A percentile compares a stretch with the other conserved stretches of the same genome.
phyloP scores from a whole-genome alignment of 805 yeast genomes.

The Sporopachydermia lactativora region DNA sequence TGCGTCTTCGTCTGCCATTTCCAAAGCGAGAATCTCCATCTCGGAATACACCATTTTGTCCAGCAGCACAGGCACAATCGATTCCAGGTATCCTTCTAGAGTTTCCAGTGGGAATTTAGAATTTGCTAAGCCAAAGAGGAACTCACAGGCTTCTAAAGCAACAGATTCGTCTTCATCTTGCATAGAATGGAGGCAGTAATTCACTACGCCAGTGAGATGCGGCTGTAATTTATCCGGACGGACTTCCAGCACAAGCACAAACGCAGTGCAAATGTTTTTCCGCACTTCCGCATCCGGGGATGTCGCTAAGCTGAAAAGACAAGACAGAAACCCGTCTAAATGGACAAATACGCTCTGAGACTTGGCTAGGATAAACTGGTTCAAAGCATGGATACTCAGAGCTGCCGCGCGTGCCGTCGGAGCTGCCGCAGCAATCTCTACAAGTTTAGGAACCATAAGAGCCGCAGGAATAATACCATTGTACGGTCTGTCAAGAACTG shows the following conservation, averaged over 20 bases:
- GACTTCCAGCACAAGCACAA: slow-evolving; percentile 54
- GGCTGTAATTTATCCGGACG: slow-evolving; percentile 71
- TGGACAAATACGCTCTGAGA: slow-evolving; percentile 50
- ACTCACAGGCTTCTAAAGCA: slow-evolving; percentile 88
- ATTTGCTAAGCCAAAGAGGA: slow-evolving; percentile 58
- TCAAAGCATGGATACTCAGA: slow-evolving; percentile 55
- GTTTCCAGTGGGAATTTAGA: slow-evolving; percentile 36
- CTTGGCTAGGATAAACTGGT: slow-evolving; percentile 57
- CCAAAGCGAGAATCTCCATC: slow-evolving; percentile 55
- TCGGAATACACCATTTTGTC: slow-evolving; percentile 81
- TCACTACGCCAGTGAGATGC: slow-evolving; percentile 75
- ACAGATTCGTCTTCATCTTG: slow-evolving; percentile 54
- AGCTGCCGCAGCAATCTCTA: slow-evolving; percentile 30
- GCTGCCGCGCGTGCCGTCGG: slow-evolving; percentile 34
- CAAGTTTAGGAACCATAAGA: slow-evolving; percentile 49
- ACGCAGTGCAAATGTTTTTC: slow-evolving; percentile 64
- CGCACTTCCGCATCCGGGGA: slow-evolving; percentile 47
- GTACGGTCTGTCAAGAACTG: slow-evolving; percentile 48
- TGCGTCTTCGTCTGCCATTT: slow-evolving; percentile 57
- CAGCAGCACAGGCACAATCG: slow-evolving; percentile 64
- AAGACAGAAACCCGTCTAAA: slow-evolving; percentile 49
- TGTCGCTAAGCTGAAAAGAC: slow-evolving; percentile 56
- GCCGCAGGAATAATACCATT: slow-evolving; percentile 55
- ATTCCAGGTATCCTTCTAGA: slow-evolving; percentile 41
- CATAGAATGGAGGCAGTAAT: slow-evolving; percentile 72